Conservation (phyloP, 352 stramenopile species). For the Globisporangium carolinianum region DNA sequence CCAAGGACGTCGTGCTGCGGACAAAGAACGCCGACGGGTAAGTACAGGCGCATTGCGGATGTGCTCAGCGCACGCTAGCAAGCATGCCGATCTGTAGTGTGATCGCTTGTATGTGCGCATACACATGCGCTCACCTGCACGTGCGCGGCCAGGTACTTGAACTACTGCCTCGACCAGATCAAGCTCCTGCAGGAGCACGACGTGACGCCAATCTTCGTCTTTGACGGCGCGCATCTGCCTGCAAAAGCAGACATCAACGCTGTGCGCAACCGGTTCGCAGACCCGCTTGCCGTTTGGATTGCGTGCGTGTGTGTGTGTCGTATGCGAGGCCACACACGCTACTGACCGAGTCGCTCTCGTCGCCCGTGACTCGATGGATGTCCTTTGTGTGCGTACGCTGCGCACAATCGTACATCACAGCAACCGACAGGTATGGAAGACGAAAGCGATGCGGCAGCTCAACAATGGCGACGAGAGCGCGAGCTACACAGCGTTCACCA, state of each 20-base stretch:
- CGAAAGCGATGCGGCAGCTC: conserved; percentile 26
- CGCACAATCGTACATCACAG: conserved; percentile 10
- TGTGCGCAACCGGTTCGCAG: conserved; percentile 31
- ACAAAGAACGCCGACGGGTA: conserved; percentile 41
- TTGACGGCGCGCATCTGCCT: conserved; percentile 89
- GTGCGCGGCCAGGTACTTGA: conserved; percentile 47
- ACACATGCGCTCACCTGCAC: too few species aligned
- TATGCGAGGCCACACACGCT: too few species aligned
- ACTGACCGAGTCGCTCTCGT: too few species aligned
- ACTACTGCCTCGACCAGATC: conserved; percentile 86
- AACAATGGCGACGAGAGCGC: conserved; percentile 17
- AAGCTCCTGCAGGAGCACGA: conserved; percentile 78
- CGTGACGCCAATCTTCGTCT: conserved; percentile 89
- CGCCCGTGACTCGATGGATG: too few species aligned
- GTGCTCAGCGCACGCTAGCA: not conserved
- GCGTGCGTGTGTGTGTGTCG: too few species aligned
- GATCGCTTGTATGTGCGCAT: not conserved
- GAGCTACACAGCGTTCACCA: conserved; percentile 29
- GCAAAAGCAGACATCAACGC: conserved; percentile 74
- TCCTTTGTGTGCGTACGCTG: too few species aligned
- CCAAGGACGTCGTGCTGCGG: conserved; percentile 69
- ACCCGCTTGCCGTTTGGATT: not conserved
- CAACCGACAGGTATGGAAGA: conserved; percentile 29
- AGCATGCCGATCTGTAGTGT: not conserved
- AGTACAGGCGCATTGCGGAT: not conserved